Conservation (phyloP, 1,284 basidiomycete genomes). For the Filobasidium uniguttulatum region DNA sequence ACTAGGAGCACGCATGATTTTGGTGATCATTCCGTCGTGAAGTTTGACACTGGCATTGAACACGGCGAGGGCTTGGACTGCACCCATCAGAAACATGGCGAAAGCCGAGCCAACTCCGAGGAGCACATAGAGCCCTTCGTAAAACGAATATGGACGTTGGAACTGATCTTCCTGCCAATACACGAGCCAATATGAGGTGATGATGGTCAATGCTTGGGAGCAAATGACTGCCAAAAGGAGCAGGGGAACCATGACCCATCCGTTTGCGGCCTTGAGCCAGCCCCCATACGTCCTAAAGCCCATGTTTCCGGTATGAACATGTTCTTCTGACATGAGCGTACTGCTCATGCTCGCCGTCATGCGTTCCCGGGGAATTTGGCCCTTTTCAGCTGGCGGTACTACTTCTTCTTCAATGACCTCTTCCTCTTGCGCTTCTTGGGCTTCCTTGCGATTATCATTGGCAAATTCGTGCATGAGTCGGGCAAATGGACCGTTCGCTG, state of each 20-base stretch:
- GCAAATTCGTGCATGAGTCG: constrained; percentile 56
- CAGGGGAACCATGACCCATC: constrained; percentile 40
- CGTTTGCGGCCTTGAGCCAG: constrained; percentile 42
- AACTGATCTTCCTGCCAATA: constrained; percentile 26
- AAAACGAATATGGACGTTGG: constrained; percentile 21
- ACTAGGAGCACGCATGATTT: constrained; percentile 62
- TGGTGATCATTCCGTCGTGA: constrained; percentile 46
- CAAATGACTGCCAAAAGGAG: constrained; percentile 33
- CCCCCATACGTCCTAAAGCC: constrained; percentile 29
- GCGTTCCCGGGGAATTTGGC: constrained; percentile 19
- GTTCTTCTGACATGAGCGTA: constrained; percentile 40
- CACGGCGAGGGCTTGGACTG: constrained; percentile 38
- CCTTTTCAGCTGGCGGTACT: constrained; percentile 12
- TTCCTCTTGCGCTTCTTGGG: constrained; percentile 33
- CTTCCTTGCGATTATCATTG: constrained; percentile 40
- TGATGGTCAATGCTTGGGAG: constrained; percentile 31
- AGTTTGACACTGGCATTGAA: constrained; percentile 51
- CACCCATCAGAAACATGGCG: constrained; percentile 42
- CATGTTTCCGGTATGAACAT: constrained; percentile 33
- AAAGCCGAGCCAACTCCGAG: constrained; percentile 42
- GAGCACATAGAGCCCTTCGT: constrained; percentile 45
- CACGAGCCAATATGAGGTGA: constrained; percentile 20
- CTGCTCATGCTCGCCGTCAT: constrained; percentile 29
- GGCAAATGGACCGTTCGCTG: constrained; percentile 52
- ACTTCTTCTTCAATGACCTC: constrained; percentile 34